These are phyloP conservation scores for Leucocoprinus sp. DNA, from an alignment of 768 basidiomycete species.

Conservation along the genomic window DNA sequence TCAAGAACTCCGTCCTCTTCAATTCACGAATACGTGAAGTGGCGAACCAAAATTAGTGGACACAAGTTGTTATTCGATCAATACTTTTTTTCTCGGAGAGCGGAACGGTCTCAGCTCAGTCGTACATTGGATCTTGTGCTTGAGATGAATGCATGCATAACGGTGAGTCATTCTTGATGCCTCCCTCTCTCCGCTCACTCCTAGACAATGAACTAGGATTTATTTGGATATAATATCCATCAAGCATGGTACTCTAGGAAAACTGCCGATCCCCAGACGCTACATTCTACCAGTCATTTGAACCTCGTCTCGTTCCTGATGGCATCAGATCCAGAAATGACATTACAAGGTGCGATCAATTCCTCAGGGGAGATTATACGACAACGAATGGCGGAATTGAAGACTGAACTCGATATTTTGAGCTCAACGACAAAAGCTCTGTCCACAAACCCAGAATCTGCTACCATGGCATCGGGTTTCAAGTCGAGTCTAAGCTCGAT, in stretches of 20 bases:
- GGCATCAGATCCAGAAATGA: slow-evolving; percentile 1
- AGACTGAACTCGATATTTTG: not conserved
- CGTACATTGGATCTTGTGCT: not conserved
- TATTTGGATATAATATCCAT: slow-evolving; percentile 10
- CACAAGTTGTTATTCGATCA: not conserved
- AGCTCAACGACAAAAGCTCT: too few species aligned
- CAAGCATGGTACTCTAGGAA: slow-evolving; percentile 9
- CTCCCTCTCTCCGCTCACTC: not conserved
- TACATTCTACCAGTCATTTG: not conserved
- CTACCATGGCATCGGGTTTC: not conserved
- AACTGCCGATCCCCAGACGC: too few species aligned
- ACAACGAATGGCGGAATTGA: not conserved
- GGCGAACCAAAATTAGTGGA: slow-evolving; percentile 4
- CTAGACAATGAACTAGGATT: slow-evolving; percentile 1
- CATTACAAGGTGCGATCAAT: slow-evolving; percentile 5
- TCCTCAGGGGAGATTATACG: not conserved
- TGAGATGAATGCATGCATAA: slow-evolving; percentile 4
- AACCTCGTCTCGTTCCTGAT: slow-evolving; percentile 3
- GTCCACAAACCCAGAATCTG: not conserved
- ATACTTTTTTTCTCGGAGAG: not conserved
- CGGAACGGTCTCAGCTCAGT: not conserved
- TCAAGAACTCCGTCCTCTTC: not conserved
- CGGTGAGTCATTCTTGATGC: not conserved
- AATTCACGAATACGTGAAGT: not conserved
- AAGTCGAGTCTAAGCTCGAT: not conserved